These are phyloP conservation scores for Parastagonospora nodorum DNA, from an alignment of 2,329 filamentous ascomycete genomes.

Conservation along the genomic window DNA sequence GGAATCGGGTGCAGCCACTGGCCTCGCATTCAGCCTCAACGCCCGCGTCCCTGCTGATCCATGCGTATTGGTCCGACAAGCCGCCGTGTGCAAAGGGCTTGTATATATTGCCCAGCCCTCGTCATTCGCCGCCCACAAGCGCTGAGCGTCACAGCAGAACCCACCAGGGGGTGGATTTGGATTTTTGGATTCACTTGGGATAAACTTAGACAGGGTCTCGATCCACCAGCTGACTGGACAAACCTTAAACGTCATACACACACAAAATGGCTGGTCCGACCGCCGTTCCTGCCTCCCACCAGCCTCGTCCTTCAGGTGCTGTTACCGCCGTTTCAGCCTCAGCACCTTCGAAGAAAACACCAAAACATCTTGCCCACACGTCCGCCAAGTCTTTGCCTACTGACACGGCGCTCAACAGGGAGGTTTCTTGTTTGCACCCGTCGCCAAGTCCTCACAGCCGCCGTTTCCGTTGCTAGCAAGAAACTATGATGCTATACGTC, in stretches of 20 bases:
- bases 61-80: neutral
- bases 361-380: neutral
- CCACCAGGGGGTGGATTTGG: neutral
- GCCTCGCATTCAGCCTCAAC: slow-evolving; percentile 2
- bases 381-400: neutral
- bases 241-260: too few relatives aligned
- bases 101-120: slow-evolving; percentile 4
- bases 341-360: too few relatives aligned
- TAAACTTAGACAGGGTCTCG: too few relatives aligned
- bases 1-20: neutral
- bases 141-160: neutral
- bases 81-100: slow-evolving; percentile 1
- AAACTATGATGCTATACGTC: neutral
- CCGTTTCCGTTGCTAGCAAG: neutral
- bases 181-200: too few relatives aligned
- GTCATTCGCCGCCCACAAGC: neutral
- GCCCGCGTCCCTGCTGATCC: neutral
- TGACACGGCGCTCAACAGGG: neutral
- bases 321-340: too few relatives aligned
- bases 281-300: too few relatives aligned
- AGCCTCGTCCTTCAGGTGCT: too few relatives aligned
- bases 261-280: too few relatives aligned
- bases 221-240: too few relatives aligned
- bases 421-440: neutral
- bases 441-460: neutral